Evolutionary conservation across 768 basidiomycete genomes (phyloP), one percentile per base, ranked within the genome.

Genomic region (Suillus decipiens): DNA sequence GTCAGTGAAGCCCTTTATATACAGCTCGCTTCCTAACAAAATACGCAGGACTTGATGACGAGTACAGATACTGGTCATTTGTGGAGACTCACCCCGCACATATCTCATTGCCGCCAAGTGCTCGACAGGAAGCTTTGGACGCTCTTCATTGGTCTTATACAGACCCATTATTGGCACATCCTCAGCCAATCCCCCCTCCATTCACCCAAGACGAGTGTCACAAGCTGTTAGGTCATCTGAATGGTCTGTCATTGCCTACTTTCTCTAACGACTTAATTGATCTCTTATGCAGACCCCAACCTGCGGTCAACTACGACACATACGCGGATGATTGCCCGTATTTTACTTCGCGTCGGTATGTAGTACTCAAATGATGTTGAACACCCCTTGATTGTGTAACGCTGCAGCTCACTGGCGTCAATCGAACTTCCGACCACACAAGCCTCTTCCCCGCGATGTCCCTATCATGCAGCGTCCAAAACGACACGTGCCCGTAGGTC

Each of bases 51-150:
- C 77, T 91, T 24, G 90, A 93, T 61, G 81, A 86, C 69, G 89
- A 92, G 70, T 91, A 89, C 67, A 80, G 89, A 61, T 94, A 92
- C 70, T 94, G 93, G 93, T 78, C 85, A 7, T 94, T 88, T 70
- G 82, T 94, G 76, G 89, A 92, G 72, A 76, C 83, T 39, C 91
- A 93, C 67, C 92, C 92, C 0, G 89, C 89, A 0, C 92, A 94
- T 71, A 77, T 80, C 9, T 70, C 81, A 0, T 78, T 93, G 33
- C 83, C 88, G 9, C 68, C 75, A 8, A 81, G 79, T 48, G 87
- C 88, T 11, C 82, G 82, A 56, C 74, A 78, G 0, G 92, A 94
- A 66, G 92, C 92, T 1, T 79, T 89, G 69, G 89, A 93, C 60
- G 84, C 85, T 0, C 77, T 94, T 66, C 89, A 85, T 28, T 94